Base-by-base conservation (phyloP, 1,139 yeast species). In the Suhomyces maxii region DNA sequence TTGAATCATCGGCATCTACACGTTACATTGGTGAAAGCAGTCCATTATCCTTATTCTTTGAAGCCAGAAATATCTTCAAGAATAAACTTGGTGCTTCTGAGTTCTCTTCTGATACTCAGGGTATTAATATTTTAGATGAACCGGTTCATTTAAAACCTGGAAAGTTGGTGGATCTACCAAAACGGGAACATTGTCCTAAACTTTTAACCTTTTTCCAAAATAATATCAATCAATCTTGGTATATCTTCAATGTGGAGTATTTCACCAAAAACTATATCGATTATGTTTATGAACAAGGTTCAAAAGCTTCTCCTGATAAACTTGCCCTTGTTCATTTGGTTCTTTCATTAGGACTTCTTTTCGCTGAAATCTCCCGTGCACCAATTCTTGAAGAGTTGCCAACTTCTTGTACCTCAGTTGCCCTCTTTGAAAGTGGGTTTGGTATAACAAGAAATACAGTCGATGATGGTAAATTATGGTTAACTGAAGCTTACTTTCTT, bases 391-490 rank as follows among this genome's bases (percentile, higher is more conserved):
- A 44, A 39, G 55, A 49, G 42, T 53, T 49, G 13, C 56, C 57
- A 8, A 45, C 57, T 6, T 23, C 37, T 10, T 32, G 38, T 14
- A 52, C 49, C 8, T 48, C 54, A 23, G 32, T 35, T 9, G 47
- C 52, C 5, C 71, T 60, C 47, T 69, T 69, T 44, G 69, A 69
- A 30, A 57, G 64, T 43, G 77, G 74, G 1, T 49, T 66, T 42
- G 54, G 60, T 26, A 49, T 73, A 6, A 51, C 68, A 45, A 51
- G 63, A 36, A 54, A 60, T n/a, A 58, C 64, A 6, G 60, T 61
- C 4, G 70, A 69, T 39, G 76, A 72, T 51, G 73, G 72, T 2
- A 68, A 66, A 37, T 46, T 73, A 8, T 75, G 79, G 78, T 54
- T 71, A 18, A 73, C 74, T 1, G 72, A 75, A 48, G 69, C 71